Percentiles rank a stretch among this genome's conserved stretches.
Conservation (phyloP, 129 eudicot species). For the Pseudognaphalium luteoalbum region DNA sequence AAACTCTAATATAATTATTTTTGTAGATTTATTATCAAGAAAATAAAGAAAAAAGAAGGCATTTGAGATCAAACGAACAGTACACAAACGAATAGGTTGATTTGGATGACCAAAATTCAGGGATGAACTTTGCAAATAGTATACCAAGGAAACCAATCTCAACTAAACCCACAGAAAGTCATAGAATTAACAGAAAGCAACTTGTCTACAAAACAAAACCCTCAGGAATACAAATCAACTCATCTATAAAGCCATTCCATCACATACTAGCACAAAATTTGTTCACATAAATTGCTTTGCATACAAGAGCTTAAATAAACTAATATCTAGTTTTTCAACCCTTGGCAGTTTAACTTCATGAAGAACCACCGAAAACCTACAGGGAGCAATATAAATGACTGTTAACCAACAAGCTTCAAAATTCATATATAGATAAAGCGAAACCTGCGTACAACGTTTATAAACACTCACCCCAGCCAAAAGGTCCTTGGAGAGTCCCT, state of each 20-base stretch:
- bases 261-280: neutral
- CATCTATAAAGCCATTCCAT: neutral
- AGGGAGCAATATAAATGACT: neutral
- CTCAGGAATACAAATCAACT: slow-evolving; percentile 6
- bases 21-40: too few species aligned
- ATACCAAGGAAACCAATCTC: neutral
- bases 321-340: neutral
- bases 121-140: neutral
- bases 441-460: neutral
- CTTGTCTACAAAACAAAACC: slow-evolving; percentile 12
- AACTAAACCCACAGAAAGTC: neutral
- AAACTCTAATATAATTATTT: too few species aligned
- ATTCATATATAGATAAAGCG: slow-evolving; percentile 2
- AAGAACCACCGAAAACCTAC: slow-evolving; percentile 58
- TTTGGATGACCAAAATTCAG: neutral
- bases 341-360: slow-evolving; percentile 18
- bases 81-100: neutral
- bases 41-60: too few species aligned
- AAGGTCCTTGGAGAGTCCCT: slow-evolving; percentile 58
- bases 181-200: neutral
- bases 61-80: neutral
- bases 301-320: slow-evolving; percentile 12
- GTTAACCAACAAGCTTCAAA: slow-evolving; percentile 7
- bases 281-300: slow-evolving; percentile 26
- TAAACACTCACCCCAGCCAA: slow-evolving; percentile 61